Conservation (phyloP, 2,329 filamentous ascomycete species). For the Monosporascus sp. region DNA sequence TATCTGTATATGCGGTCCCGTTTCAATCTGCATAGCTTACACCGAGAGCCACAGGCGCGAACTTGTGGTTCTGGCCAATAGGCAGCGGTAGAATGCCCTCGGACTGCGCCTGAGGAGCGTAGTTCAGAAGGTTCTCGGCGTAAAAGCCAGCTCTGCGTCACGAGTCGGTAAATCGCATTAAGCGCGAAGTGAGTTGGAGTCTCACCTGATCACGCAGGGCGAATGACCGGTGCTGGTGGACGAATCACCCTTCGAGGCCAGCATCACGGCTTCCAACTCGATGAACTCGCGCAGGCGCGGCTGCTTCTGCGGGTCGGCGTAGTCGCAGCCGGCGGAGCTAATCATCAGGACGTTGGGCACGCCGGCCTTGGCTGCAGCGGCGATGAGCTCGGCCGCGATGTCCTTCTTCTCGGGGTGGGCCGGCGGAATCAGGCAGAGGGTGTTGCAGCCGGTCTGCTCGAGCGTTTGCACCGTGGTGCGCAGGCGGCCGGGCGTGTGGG, state of each 20-base stretch:
- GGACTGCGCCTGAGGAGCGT: conserved; percentile 39
- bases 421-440: conserved; percentile 45
- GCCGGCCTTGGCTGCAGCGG: conserved; percentile 38
- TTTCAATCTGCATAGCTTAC: conserved; percentile 22
- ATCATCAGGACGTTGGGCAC: conserved; percentile 43
- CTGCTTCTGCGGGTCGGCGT: conserved; percentile 43
- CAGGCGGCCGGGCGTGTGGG: conserved; percentile 36
- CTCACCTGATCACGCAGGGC: conserved; percentile 41
- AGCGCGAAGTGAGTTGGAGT: background rate
- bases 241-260: conserved; percentile 39
- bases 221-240: conserved; percentile 34
- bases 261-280: conserved; percentile 39
- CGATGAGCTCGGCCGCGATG: conserved; percentile 39
- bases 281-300: conserved; percentile 47
- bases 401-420: conserved; percentile 41
- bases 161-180: background rate
- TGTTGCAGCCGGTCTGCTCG: conserved; percentile 38
- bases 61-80: conserved; percentile 42
- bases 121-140: conserved; percentile 46
- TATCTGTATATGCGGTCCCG: background rate
- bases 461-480: conserved; percentile 34
- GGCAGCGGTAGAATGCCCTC: conserved; percentile 42
- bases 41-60: conserved; percentile 44
- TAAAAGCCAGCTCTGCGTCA: conserved; percentile 41
- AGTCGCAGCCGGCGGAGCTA: conserved; percentile 44